Conservation (phyloP, 2,329 filamentous ascomycete species). For the Stenocarpella maydis region DNA sequence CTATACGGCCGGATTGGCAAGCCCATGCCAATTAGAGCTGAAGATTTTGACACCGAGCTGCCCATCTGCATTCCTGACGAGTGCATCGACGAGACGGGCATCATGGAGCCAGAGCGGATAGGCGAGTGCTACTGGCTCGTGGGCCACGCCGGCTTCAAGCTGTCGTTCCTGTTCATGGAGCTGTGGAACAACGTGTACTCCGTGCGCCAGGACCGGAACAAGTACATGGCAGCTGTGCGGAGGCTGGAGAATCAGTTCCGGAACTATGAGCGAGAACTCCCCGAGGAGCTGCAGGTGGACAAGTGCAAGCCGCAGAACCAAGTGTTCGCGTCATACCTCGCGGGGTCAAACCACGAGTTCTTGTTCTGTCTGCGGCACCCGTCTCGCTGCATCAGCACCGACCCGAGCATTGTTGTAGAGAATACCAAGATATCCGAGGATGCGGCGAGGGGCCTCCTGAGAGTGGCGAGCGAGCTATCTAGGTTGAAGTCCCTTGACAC, state of each 20-base stretch:
- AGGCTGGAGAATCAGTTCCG: conserved; percentile 71
- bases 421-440: conserved; percentile 73
- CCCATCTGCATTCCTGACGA: conserved; percentile 77
- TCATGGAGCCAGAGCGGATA: conserved; percentile 59
- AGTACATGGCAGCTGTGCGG: conserved; percentile 70
- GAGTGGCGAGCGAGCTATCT: conserved; percentile 65
- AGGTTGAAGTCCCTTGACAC: conserved; percentile 75
- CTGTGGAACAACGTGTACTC: conserved; percentile 82
- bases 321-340: conserved; percentile 62
- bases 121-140: conserved; percentile 73
- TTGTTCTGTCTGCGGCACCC: conserved; percentile 69
- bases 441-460: conserved; percentile 70
- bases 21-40: conserved; percentile 76
- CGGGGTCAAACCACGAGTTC: conserved; percentile 64
- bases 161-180: conserved; percentile 73
- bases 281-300: conserved; percentile 64
- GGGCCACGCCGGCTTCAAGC: conserved; percentile 71
- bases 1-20: conserved; percentile 78
- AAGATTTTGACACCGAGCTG: conserved; percentile 82
- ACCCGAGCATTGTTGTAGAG: conserved; percentile 64
- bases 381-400: conserved; percentile 63
- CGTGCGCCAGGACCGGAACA: conserved; percentile 67
- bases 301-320: conserved; percentile 51
- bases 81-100: conserved; percentile 69
- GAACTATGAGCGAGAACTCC: conserved; percentile 70